Evolutionary conservation across 164 flowering plant species (phyloP).

Genomic region (Houttuynia cordata): DNA sequence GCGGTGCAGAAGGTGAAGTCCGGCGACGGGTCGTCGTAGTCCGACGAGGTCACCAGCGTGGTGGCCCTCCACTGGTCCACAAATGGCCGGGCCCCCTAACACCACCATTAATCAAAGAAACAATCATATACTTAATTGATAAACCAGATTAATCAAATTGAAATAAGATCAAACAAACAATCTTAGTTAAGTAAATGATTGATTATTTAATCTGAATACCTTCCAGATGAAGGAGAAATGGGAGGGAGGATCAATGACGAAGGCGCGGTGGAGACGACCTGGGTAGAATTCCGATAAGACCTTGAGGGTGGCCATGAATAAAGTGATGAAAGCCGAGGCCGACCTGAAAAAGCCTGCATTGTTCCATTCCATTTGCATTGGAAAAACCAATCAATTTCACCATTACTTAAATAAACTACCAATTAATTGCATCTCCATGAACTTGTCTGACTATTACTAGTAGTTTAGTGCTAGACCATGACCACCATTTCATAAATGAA

Average conservation of each 20-base stretch:
- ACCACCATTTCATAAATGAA: too few species aligned
- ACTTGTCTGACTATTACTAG: too few species aligned
- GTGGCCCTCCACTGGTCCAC: slow-evolving; percentile 63
- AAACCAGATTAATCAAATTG: not conserved
- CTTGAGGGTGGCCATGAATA: slow-evolving; percentile 66
- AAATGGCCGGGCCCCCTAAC: slow-evolving; percentile 90
- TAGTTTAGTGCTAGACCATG: too few species aligned
- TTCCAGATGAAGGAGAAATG: slow-evolving; percentile 92
- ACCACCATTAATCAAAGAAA: not conserved
- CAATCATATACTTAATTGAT: not conserved
- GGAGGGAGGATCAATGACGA: slow-evolving; percentile 90
- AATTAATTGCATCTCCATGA: too few species aligned
- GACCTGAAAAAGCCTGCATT: slow-evolving; percentile 96
- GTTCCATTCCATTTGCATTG: slow-evolving; percentile 7
- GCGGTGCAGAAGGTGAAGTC: slow-evolving; percentile 52
- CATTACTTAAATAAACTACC: too few species aligned
- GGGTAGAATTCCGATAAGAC: slow-evolving; percentile 79
- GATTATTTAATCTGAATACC: slow-evolving; percentile 54
- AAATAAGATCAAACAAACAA: not conserved
- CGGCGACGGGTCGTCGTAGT: slow-evolving; percentile 48
- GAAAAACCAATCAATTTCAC: too few species aligned
- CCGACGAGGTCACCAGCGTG: slow-evolving; percentile 56
- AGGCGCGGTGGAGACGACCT: slow-evolving; percentile 63
- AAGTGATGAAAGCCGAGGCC: slow-evolving; percentile 83
- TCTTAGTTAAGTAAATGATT: too few species aligned